Conservation (phyloP, 2,329 filamentous ascomycete species). For the Ascochyta lentis region DNA sequence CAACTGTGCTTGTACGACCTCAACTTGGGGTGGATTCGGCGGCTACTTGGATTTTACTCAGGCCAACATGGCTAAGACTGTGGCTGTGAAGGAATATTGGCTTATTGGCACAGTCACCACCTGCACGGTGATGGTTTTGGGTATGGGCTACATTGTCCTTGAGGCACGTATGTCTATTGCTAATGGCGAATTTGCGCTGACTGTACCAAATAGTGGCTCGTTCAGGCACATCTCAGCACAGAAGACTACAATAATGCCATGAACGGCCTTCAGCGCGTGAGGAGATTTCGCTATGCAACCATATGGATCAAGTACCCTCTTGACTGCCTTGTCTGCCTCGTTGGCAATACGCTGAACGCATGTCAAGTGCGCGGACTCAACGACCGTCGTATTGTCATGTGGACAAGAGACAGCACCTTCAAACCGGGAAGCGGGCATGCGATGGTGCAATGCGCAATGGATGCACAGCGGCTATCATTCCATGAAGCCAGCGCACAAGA, state of each 20-base stretch:
- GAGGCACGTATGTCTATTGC: conserved; percentile 25
- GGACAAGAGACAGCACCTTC: not conserved
- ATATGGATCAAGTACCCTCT: conserved; percentile 24
- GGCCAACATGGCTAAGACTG: conserved; percentile 33
- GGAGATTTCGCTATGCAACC: conserved; percentile 27
- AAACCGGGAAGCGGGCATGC: not conserved
- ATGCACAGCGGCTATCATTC: conserved; percentile 17
- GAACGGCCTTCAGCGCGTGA: conserved; percentile 28
- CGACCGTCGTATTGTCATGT: not conserved
- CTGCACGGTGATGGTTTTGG: conserved; percentile 34
- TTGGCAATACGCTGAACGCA: conserved; percentile 16
- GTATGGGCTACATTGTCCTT: conserved; percentile 42
- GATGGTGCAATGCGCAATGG: not conserved
- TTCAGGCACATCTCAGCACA: conserved; percentile 45
- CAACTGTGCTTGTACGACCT: conserved; percentile 51
- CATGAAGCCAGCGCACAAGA: not conserved
- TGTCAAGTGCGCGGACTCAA: conserved; percentile 8
- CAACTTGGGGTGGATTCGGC: conserved; percentile 42
- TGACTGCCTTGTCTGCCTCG: conserved; percentile 11
- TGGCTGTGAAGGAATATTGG: conserved; percentile 37
- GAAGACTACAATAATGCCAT: conserved; percentile 30
- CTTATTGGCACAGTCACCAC: conserved; percentile 35
- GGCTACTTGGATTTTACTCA: conserved; percentile 50
- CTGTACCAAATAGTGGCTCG: conserved; percentile 32
- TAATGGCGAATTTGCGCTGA: not conserved